Evolutionary conservation across 805 yeast species (phyloP).

Genomic region (Sugiyamaella smithiae): DNA sequence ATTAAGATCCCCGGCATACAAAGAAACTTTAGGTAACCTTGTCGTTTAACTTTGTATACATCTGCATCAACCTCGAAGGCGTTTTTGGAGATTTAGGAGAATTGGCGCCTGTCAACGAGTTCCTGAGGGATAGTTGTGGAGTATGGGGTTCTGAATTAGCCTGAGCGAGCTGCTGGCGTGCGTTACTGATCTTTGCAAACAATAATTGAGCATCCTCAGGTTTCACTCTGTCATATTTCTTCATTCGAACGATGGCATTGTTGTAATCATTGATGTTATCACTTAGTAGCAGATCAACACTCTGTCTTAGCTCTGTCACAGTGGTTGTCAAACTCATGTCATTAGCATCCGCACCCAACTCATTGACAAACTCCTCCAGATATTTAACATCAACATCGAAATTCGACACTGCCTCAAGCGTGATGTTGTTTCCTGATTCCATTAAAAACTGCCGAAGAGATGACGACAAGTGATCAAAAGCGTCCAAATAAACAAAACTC

Average conservation of each 20-base stretch:
- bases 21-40: constrained; percentile 7
- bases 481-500: constrained; percentile 76
- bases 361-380: constrained; percentile 52
- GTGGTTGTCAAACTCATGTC: constrained; percentile 56
- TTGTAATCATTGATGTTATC: constrained; percentile 62
- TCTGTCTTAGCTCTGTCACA: constrained; percentile 75
- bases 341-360: constrained; percentile 30
- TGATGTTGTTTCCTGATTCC: constrained; percentile 50
- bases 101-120: not conserved
- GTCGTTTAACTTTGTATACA: constrained; percentile 21
- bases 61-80: constrained; percentile 17
- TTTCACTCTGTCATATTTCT: constrained; percentile 69
- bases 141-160: constrained; percentile 1
- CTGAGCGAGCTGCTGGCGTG: constrained; percentile 7
- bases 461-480: constrained; percentile 79
- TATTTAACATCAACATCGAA: constrained; percentile 79
- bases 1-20: not conserved
- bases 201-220: constrained; percentile 66
- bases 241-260: constrained; percentile 52
- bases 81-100: constrained; percentile 4
- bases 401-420: constrained; percentile 61
- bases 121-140: constrained; percentile 8
- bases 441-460: constrained; percentile 58
- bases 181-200: constrained; percentile 45
- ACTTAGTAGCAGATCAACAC: constrained; percentile 61